Evolutionary conservation across 164 flowering plant genomes (phyloP), one percentile per base, ranked within the genome.

Genomic region (Berberis thunbergii): DNA sequence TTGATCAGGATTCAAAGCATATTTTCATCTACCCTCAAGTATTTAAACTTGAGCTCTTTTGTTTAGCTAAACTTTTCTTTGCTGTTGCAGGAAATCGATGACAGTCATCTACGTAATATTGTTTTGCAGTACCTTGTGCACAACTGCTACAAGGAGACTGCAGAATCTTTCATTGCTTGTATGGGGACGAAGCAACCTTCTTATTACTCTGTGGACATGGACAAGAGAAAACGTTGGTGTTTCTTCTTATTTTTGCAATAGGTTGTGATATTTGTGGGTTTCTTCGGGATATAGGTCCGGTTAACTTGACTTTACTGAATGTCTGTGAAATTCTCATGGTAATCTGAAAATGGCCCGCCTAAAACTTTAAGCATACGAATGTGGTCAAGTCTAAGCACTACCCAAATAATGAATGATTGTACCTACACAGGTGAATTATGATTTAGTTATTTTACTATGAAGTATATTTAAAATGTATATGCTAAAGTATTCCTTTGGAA

Each of bases 111-210:
- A 60, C 84, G 83, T 67, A 82, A 74, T 63, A 70, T 91, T 70
- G 88, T 94, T 49, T 68, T 91, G 42, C 91, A 97, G 61, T 91
- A 91, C 71, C 96, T 91, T 66, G 86, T 89, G 57, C 96, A 91
- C 72, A 89, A 83, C 66, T 91, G 96, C 78, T 94, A 70, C 67
- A 86, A 81, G 62, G 99, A 86, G 77, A 86, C 96, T 6, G 79
- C 85, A 65, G 96, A 91, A 61, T 81, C 97, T 45, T 89, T 91
- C 71, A 70, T 80, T 77, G 60, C 88, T 64, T 76, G 76, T 69
- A 75, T 89, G 46, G 97, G 91, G 64, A 74, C 85, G 75, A 83
- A 83, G 70, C 86, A 74, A 69, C 81, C 96, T 62, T 76, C 73
- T 49, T 78, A 75, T 75, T 80, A 67, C 77, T 81, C 84, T 41